Evolutionary conservation across 2,329 filamentous ascomycete species (phyloP).

Genomic region (Fusarium sp.): DNA sequence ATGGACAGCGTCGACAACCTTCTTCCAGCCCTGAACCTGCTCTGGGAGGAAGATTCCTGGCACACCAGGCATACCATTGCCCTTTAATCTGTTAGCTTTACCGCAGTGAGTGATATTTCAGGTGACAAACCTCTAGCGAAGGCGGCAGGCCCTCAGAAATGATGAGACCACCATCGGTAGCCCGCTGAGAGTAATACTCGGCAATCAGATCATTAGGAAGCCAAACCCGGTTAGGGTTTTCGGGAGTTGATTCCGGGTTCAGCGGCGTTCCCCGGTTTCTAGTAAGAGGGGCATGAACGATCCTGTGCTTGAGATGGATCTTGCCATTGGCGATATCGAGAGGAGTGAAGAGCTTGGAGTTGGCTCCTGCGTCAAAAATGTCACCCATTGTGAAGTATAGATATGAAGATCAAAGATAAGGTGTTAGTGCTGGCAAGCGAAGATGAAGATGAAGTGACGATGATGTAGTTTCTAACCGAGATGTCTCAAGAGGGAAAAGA

Average conservation of each 20-base stretch:
- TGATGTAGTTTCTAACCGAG: background rate
- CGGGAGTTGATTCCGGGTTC: constrained; percentile 56
- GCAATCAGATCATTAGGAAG: constrained; percentile 56
- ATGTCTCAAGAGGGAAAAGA: background rate
- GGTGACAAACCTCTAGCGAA: constrained; percentile 49
- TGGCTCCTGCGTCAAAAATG: constrained; percentile 6
- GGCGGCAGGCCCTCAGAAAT: constrained; percentile 61
- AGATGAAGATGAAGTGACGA: background rate
- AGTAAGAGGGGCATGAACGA: constrained; percentile 64
- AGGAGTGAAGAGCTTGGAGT: constrained; percentile 48
- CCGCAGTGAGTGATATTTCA: rapidly evolving
- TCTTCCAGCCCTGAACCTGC: constrained; percentile 68
- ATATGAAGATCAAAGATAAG: background rate
- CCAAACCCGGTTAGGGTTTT: constrained; percentile 54
- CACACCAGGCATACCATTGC: constrained; percentile 55
- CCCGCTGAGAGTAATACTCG: constrained; percentile 58
- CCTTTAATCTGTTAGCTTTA: constrained; percentile 19
- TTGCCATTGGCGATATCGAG: constrained; percentile 55
- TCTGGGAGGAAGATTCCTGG: constrained; percentile 67
- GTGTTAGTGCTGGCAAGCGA: background rate
- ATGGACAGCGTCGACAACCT: constrained; percentile 70
- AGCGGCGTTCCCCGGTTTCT: constrained; percentile 62
- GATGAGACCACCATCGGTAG: constrained; percentile 55
- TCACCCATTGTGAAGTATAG: constrained; percentile 25
- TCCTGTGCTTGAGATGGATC: constrained; percentile 61